These are phyloP conservation scores for Russula olivacea DNA, from an alignment of 768 basidiomycete genomes.

Conservation along the genomic window DNA sequence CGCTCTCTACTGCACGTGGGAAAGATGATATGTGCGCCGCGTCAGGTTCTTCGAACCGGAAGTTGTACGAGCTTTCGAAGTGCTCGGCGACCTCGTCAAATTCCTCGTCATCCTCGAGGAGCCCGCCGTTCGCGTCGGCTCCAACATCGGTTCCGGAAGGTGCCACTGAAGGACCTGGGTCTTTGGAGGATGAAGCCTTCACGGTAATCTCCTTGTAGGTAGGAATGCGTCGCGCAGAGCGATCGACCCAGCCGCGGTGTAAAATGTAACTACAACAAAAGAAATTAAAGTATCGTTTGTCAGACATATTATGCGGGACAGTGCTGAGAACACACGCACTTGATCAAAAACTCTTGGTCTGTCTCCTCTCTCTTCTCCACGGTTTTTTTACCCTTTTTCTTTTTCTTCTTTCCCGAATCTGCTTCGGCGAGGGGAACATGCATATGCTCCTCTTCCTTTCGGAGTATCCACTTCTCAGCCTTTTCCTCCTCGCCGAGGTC, in stretches of 20 bases:
- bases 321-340: conserved; percentile 46
- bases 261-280: conserved; percentile 72
- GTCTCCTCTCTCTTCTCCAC: conserved; percentile 46
- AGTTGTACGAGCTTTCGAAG: conserved; percentile 97
- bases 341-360: conserved; percentile 85
- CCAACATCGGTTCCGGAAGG: conserved; percentile 23
- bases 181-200: conserved; percentile 28
- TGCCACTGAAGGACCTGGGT: conserved; percentile 22
- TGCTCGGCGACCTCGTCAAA: conserved; percentile 89
- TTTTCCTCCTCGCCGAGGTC: conserved; percentile 40
- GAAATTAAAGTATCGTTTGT: not conserved
- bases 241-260: conserved; percentile 97
- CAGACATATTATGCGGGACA: conserved; percentile 1
- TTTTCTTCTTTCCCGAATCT: conserved; percentile 33
- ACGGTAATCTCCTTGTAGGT: conserved; percentile 77
- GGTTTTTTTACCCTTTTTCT: conserved; percentile 27
- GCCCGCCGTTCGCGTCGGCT: conserved; percentile 28
- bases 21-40: conserved; percentile 62
- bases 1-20: conserved; percentile 63
- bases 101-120: conserved; percentile 54
- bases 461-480: conserved; percentile 28
- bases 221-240: conserved; percentile 62
- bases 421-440: conserved; percentile 29
- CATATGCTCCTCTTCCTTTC: conserved; percentile 27
- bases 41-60: conserved; percentile 91